phyloP scores from a whole-genome alignment of 306 rosid species.

The Trifolium fragiferum region DNA sequence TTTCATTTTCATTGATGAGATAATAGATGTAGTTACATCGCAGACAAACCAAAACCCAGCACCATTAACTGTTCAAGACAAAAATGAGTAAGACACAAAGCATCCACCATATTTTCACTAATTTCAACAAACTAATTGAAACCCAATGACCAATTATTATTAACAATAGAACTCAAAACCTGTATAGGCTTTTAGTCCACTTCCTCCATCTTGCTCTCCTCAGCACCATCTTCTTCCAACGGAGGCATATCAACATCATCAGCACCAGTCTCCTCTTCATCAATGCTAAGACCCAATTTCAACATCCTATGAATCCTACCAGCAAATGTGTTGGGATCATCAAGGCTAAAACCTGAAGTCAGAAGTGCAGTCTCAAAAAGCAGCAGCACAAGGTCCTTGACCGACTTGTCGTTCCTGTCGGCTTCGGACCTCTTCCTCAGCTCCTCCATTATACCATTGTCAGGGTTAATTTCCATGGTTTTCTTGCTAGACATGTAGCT shows the following conservation, averaged over 20 bases:
- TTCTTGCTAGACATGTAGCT: conserved; percentile 78
- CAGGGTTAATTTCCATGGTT: conserved; percentile 81
- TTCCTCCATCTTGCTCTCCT: conserved; percentile 86
- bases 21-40: background rate
- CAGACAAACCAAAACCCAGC: background rate
- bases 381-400: conserved; percentile 69
- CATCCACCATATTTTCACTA: background rate
- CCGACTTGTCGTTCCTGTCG: conserved; percentile 67
- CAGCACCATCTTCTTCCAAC: conserved; percentile 64
- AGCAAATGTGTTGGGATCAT: conserved; percentile 70
- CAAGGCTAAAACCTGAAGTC: conserved; percentile 80
- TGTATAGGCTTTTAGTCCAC: conserved; percentile 51
- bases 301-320: conserved; percentile 74
- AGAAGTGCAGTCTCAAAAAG: conserved; percentile 67
- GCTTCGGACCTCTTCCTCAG: conserved; percentile 71
- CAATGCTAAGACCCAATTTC: conserved; percentile 72
- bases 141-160: background rate
- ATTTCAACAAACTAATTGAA: background rate
- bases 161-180: background rate
- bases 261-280: conserved; percentile 53
- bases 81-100: background rate
- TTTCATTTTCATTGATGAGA: background rate
- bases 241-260: conserved; percentile 72
- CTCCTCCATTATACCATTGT: conserved; percentile 78
- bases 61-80: background rate